Base-by-base conservation (phyloP, 2,329 filamentous ascomycete genomes). In the Sporothrix protearum region DNA sequence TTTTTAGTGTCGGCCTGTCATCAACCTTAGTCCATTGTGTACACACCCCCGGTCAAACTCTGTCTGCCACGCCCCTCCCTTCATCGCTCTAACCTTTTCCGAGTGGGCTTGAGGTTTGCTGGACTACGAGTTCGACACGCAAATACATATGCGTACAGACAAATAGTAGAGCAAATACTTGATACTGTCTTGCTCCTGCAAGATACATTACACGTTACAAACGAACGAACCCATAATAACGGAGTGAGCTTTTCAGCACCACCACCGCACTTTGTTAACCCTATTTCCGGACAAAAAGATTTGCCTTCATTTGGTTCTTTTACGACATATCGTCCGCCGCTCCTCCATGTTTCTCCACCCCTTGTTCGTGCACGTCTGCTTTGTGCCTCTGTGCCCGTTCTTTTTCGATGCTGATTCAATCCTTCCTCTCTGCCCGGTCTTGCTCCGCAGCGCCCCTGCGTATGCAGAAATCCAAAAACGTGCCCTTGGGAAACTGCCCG, bases 1-100 rank as follows among this genome's bases (percentile, higher is more conserved):
- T 47, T 53, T 53, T 68, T 68, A 68, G 66, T 57, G 66, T 63
- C 68, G 42, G 57, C 59, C 69, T 66, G 69, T 45, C 69, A 66
- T 36, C 59, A 53, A 49, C 59, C 45, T 45, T 66, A 71, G 42
- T 47, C 28, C 14, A n/a, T 53, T 53, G 42, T 30, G 33, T 19
- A 71, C 69, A 45, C 69, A 47, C 69, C 69, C 59, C 30, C 47
- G 7, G 36, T 16, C 33, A 10, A 36, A 33, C 9, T 45, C 16
- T 36, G 22, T 28, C 42, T 49, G 25, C 22, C 59, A 47, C 47
- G n/a, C 59, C 69, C 57, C 47, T 61, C 30, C 57, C 57, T 30
- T 1, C 45, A 22, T 61, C 19, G 39, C 25, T 61, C 22, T 25
- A 22, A 25, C 39, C 25, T 39, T 63, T 49, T 30, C 39, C 12